Conservation (phyloP, 805 yeast genomes). For the Nakazawaea populi region DNA sequence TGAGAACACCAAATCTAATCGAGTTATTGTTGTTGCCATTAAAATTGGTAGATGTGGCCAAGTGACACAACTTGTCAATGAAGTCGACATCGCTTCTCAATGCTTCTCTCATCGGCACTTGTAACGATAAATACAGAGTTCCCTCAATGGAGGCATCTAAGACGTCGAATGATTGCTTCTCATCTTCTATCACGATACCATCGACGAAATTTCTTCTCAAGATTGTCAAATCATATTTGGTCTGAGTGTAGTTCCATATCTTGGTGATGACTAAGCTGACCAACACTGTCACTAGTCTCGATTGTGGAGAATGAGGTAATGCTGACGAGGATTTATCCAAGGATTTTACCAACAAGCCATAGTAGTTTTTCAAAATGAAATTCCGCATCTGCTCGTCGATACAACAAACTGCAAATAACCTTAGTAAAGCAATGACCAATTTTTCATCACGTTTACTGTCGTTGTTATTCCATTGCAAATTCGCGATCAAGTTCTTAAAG, state of each 20-base stretch:
- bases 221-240: not conserved
- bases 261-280: not conserved
- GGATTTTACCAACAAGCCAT: not conserved
- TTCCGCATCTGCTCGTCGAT: not conserved
- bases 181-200: not conserved
- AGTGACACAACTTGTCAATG: not conserved
- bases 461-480: not conserved
- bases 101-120: constrained; percentile 23
- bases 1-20: constrained; percentile 35
- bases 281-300: not conserved
- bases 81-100: constrained; percentile 22
- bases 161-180: not conserved
- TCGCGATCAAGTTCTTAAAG: not conserved
- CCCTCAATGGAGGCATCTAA: constrained; percentile 21
- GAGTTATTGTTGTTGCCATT: constrained; percentile 11
- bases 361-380: not conserved
- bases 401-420: not conserved
- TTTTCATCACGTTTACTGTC: not conserved
- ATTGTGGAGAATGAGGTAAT: too few relatives aligned
- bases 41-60: constrained; percentile 4
- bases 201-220: not conserved
- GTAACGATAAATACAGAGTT: constrained; percentile 29
- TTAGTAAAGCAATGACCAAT: not conserved
- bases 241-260: not conserved
- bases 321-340: not conserved